Evolutionary conservation across 805 yeast genomes (phyloP), one percentile per base, ranked within the genome.

Genomic region (Clavispora phyllophila): DNA sequence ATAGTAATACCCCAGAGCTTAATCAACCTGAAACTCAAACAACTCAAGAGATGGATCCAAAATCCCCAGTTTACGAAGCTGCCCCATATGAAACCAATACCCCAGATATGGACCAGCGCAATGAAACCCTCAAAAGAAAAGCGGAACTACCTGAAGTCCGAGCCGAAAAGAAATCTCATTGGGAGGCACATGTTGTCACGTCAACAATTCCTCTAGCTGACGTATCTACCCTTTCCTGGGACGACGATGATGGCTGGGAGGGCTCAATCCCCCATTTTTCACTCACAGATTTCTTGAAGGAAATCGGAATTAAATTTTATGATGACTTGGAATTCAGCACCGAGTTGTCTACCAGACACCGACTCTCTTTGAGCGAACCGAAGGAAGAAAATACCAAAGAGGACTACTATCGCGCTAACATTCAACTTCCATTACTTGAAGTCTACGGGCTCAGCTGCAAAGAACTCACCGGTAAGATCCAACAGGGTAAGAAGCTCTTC

Each of bases 381-480:
- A 47, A 41, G 14, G 37, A 36, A 19, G 28, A 42, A 28, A 22
- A 41, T 1, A 44, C 55, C n/a, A 48, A 49, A 4, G 50, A 50
- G 4, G 79, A 73, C 31, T 73, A 62, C 46, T 58, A 66, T 4
- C 50, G 50, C 18, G 75, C 75, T 0, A 58, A 62, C 17, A 65
- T 70, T 15, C 64, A 66, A 39, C 55, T 76, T 12, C 74, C 75
- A 8, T 51, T 68, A 12, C 57, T 75, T 22, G 78, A 76, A 36
- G 64, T 79, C 50, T 72, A 70, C 48, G 76, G 76, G 25, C 76
- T 78, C 46, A 74, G 81, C 42, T 72, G 78, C 48, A 67, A 70
- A 31, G 84, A 81, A 47, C 57, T 81, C 41, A 58, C 64, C n/a
- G 70, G 70, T 27, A 75, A 75, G 43, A 73, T 80, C 27, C 54